These are phyloP conservation scores for Chytriomyces hyalinus DNA, from an alignment of 192 early-diverging fungal genomes.

Conservation along the genomic window DNA sequence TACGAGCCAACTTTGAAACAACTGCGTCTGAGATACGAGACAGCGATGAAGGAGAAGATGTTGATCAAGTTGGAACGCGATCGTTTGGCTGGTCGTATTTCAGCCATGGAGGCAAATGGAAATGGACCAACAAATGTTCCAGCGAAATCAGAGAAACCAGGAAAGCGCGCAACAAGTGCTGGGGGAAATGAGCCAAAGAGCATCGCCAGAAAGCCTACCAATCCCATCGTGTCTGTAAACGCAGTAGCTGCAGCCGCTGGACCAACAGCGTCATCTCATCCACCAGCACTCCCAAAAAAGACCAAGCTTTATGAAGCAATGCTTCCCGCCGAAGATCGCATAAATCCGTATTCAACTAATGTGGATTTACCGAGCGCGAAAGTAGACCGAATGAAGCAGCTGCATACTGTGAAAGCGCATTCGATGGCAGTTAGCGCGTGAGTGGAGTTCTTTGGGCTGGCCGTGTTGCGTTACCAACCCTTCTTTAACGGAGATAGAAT, in stretches of 20 bases:
- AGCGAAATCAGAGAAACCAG: slow-evolving; percentile 7
- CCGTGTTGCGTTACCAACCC: slow-evolving; percentile 8
- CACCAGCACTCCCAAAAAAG: slow-evolving; percentile 22
- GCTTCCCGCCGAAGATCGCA: slow-evolving; percentile 48
- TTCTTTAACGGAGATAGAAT: slow-evolving; percentile 35
- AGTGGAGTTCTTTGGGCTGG: slow-evolving; percentile 17
- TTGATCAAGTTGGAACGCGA: slow-evolving; percentile 61
- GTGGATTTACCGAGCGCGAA: slow-evolving; percentile 47
- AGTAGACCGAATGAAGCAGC: slow-evolving; percentile 48
- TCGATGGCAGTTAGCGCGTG: slow-evolving; percentile 54
- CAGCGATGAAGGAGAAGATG: slow-evolving; percentile 67
- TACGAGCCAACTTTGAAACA: slow-evolving; percentile 54
- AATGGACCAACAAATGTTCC: slow-evolving; percentile 7
- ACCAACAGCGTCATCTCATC: background rate
- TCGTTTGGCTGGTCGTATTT: slow-evolving; percentile 47
- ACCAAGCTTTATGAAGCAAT: slow-evolving; percentile 16
- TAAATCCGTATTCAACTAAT: slow-evolving; percentile 43
- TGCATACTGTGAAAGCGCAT: slow-evolving; percentile 52
- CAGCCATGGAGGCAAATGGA: slow-evolving; percentile 25
- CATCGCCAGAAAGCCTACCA: background rate
- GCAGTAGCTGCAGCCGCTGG: background rate
- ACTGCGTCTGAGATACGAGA: slow-evolving; percentile 56
- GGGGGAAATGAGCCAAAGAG: slow-evolving; percentile 4
- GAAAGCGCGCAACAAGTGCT: background rate
- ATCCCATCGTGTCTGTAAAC: slow-evolving; percentile 1